A percentile compares a stretch with the other conserved stretches of the same genome.
These are phyloP conservation scores for Paecilomyces fulvus DNA, from an alignment of 2,329 filamentous ascomycete species.

Conservation along the genomic window DNA sequence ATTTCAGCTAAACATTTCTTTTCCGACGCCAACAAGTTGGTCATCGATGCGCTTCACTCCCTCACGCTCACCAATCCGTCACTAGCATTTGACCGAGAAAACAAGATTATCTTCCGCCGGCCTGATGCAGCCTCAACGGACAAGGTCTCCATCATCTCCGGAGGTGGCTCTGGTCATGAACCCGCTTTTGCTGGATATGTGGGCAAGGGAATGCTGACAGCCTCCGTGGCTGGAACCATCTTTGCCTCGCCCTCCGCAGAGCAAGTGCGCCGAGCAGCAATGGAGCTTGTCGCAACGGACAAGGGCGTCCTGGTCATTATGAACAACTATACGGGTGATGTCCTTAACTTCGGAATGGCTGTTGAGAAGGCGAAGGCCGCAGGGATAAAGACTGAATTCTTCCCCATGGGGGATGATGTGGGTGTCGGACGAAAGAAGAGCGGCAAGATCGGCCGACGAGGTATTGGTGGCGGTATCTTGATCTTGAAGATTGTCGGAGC, in stretches of 20 bases:
- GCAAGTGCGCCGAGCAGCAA: slow-evolving; percentile 70
- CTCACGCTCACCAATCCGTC: slow-evolving; percentile 79
- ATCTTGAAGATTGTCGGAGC: slow-evolving; percentile 88
- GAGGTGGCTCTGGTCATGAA: slow-evolving; percentile 85
- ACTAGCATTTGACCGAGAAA: slow-evolving; percentile 64
- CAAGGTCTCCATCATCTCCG: slow-evolving; percentile 75
- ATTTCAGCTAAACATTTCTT: slow-evolving; percentile 69
- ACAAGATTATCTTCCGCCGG: slow-evolving; percentile 77
- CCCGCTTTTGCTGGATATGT: slow-evolving; percentile 82
- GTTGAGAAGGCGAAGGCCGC: slow-evolving; percentile 83
- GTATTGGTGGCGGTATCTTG: slow-evolving; percentile 83
- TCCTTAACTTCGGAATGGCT: slow-evolving; percentile 88
- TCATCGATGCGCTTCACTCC: slow-evolving; percentile 65
- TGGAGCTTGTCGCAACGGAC: slow-evolving; percentile 60
- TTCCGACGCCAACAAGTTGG: slow-evolving; percentile 70
- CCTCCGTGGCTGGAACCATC: slow-evolving; percentile 77
- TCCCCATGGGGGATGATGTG: slow-evolving; percentile 85
- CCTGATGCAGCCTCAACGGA: slow-evolving; percentile 43
- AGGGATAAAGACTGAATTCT: slow-evolving; percentile 73
- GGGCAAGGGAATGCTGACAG: slow-evolving; percentile 69
- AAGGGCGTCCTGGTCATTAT: slow-evolving; percentile 80
- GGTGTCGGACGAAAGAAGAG: slow-evolving; percentile 73
- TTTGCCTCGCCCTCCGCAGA: slow-evolving; percentile 75
- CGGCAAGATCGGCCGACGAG: slow-evolving; percentile 86
- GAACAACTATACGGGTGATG: slow-evolving; percentile 89